phyloP scores from a whole-genome alignment of 208 protist genomes.

The Leishmania turanica region DNA sequence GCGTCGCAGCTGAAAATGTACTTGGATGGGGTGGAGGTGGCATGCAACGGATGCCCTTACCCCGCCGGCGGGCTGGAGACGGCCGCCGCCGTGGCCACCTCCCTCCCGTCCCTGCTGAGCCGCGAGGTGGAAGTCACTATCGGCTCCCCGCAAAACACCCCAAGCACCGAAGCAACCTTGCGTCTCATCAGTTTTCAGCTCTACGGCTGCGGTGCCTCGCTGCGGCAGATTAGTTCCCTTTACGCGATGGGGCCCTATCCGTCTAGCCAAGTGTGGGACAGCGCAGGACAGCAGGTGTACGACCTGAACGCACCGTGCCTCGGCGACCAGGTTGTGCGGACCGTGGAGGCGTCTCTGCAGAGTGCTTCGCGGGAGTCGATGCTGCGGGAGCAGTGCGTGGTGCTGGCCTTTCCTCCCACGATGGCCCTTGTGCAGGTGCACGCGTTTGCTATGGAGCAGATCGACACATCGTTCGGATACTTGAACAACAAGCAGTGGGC shows the following conservation, averaged over 20 bases:
- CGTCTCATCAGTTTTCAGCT: conserved; percentile 55
- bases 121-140: conserved; percentile 42
- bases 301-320: conserved; percentile 36
- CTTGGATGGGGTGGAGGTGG: conserved; percentile 49
- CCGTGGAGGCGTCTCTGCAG: conserved; percentile 31
- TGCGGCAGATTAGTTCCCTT: conserved; percentile 40
- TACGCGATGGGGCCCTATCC: conserved; percentile 40
- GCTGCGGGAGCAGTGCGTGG: conserved; percentile 22
- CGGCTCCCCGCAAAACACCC: conserved; percentile 32
- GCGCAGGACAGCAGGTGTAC: conserved; percentile 23
- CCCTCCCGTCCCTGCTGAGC: conserved; percentile 25
- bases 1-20: conserved; percentile 43
- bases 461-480: conserved; percentile 30
- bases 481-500: conserved; percentile 55
- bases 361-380: conserved; percentile 16
- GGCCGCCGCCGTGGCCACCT: conserved; percentile 21
- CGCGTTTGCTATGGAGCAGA: conserved; percentile 33
- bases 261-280: conserved; percentile 29
- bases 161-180: conserved; percentile 22
- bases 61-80: conserved; percentile 30
- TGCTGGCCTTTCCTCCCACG: conserved; percentile 24
- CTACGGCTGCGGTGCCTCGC: conserved; percentile 39
- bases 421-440: conserved; percentile 37
- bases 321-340: conserved; percentile 36
- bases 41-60: conserved; percentile 29